Percentiles rank a stretch among this genome's conserved stretches.
phyloP scores from a whole-genome alignment of 1,284 basidiomycete genomes.

The Naganishia sp. region DNA sequence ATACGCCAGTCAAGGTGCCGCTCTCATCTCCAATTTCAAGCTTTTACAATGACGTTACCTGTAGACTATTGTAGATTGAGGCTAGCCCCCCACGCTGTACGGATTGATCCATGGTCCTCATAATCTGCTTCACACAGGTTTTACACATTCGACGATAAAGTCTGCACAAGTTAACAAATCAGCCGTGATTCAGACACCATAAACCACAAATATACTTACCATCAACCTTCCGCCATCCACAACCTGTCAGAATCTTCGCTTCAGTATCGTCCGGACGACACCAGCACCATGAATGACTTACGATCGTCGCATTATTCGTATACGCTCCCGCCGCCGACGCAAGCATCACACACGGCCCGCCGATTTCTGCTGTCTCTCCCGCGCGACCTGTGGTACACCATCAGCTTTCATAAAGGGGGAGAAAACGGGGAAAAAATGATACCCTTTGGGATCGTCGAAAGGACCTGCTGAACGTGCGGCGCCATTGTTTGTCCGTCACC shows the following conservation, averaged over 20 bases:
- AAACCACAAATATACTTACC: conserved; percentile 34
- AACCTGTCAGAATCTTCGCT: conserved; percentile 31
- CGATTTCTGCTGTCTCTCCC: conserved; percentile 50
- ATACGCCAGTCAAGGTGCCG: no score
- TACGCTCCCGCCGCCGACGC: conserved; percentile 46
- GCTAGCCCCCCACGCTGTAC: no score
- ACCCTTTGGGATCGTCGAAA: conserved; percentile 42
- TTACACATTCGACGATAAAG: conserved; percentile 19
- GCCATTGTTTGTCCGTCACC: conserved; percentile 38
- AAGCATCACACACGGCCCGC: conserved; percentile 49
- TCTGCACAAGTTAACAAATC: not conserved
- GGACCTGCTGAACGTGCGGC: conserved; percentile 35
- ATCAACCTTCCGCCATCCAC: conserved; percentile 51
- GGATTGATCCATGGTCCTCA: no score
- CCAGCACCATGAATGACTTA: not conserved
- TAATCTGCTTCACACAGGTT: no score
- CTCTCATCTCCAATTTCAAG: no score
- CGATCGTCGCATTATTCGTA: conserved; percentile 44
- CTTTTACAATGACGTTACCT: no score
- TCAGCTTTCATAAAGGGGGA: not conserved
- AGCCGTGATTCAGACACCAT: not conserved
- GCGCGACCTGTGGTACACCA: conserved; percentile 40
- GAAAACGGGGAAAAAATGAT: no score
- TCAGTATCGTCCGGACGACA: not conserved
- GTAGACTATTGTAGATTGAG: no score